These are phyloP conservation scores for Cladorrhinum samala DNA, from an alignment of 495 filamentous ascomycete species.

Conservation along the genomic window DNA sequence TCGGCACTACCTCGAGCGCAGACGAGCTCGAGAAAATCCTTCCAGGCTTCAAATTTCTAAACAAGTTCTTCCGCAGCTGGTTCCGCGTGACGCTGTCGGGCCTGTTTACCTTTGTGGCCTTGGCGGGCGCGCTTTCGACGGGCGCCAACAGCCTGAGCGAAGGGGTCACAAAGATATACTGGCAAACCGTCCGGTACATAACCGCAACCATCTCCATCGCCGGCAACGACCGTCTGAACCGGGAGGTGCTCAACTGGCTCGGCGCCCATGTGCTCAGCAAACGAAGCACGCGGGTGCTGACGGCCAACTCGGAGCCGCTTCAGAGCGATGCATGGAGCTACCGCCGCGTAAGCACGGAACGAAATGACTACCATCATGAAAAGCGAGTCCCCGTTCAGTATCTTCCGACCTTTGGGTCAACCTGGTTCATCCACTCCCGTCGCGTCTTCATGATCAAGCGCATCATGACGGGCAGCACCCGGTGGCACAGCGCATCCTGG, in stretches of 20 bases:
- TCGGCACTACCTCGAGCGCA: neutral
- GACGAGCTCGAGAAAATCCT: conserved; percentile 21
- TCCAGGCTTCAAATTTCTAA: conserved; percentile 21
- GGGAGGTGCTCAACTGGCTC: conserved; percentile 40
- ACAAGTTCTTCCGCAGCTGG: conserved; percentile 27
- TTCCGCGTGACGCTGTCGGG: conserved; percentile 27
- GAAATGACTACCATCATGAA: conserved; percentile 36
- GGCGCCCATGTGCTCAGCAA: conserved; percentile 33
- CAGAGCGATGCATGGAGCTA: conserved; percentile 24
- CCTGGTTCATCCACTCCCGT: conserved; percentile 37
- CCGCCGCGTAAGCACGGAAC: conserved; percentile 26
- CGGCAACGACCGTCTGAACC: conserved; percentile 37
- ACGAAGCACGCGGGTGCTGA: conserved; percentile 33
- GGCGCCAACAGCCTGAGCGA: conserved; percentile 20
- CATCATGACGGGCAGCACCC: conserved; percentile 21
- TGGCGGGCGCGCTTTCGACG: conserved; percentile 26
- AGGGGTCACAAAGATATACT: conserved; percentile 27
- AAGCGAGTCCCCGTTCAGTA: conserved; percentile 40
- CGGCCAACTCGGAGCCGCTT: conserved; percentile 34
- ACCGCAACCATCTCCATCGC: conserved; percentile 37
- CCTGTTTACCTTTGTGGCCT: conserved; percentile 24
- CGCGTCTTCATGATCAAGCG: conserved; percentile 38
- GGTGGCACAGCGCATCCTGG: conserved; percentile 12
- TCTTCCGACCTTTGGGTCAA: conserved; percentile 39
- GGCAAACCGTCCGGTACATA: conserved; percentile 37